Percentiles rank a stretch among this genome's conserved stretches.
Conservation (phyloP, 805 yeast genomes). For the Pichia deserticola region DNA sequence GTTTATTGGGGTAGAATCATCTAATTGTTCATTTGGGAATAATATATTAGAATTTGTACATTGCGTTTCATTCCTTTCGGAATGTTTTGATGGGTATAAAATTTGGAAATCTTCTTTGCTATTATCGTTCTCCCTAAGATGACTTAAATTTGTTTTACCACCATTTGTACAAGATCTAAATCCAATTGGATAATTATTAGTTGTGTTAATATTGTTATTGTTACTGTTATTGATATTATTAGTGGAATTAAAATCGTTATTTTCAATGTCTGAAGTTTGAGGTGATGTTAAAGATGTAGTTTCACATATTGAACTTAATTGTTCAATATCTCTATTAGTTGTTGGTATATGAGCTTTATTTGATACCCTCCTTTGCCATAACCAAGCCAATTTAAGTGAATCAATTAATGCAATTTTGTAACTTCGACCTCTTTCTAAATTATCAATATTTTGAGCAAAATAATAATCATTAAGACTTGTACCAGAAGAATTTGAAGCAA, state of each 20-base stretch:
- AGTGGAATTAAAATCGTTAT: background rate
- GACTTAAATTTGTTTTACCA: no score
- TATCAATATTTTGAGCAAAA: constrained; percentile 22
- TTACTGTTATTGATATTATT: background rate
- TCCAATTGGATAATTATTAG: no score
- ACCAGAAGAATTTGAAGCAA: constrained; percentile 4
- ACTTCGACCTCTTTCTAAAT: constrained; percentile 21
- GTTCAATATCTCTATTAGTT: background rate
- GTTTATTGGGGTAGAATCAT: background rate
- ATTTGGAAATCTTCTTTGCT: background rate
- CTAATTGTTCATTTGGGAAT: background rate
- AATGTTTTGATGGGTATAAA: background rate
- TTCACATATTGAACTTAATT: background rate
- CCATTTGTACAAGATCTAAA: background rate
- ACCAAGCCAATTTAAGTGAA: constrained; percentile 24
- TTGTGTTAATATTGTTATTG: no score
- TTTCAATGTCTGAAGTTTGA: background rate
- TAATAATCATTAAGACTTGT: constrained; percentile 9
- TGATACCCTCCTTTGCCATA: constrained; percentile 3
- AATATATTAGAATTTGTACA: background rate
- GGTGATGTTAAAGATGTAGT: background rate
- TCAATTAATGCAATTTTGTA: constrained; percentile 26
- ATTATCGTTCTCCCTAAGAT: background rate
- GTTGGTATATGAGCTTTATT: background rate
- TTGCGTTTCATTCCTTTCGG: no score